These are phyloP conservation scores for Sclerotinia nivalis DNA, from an alignment of 2,329 filamentous ascomycete species.

Conservation along the genomic window DNA sequence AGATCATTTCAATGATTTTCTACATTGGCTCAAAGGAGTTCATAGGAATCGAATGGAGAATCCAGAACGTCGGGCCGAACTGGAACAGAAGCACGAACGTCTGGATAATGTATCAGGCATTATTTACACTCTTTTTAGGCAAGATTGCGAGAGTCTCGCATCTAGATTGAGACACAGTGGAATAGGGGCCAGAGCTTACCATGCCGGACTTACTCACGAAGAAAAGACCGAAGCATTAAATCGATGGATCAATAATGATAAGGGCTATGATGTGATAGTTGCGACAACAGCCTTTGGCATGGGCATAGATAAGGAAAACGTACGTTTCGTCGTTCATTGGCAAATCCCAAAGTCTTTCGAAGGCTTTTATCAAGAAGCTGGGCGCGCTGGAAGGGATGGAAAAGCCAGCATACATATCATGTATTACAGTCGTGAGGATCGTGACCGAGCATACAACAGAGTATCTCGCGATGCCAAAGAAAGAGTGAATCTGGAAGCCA, in stretches of 20 bases:
- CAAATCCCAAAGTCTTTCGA: slow-evolving; percentile 92
- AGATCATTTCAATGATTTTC: slow-evolving; percentile 70
- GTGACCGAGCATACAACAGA: slow-evolving; percentile 67
- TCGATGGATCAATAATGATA: slow-evolving; percentile 70
- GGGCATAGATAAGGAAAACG: slow-evolving; percentile 95
- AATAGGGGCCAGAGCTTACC: slow-evolving; percentile 72
- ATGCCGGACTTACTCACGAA: slow-evolving; percentile 66
- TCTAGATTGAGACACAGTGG: slow-evolving; percentile 64
- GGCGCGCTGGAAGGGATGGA: slow-evolving; percentile 85
- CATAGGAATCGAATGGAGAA: slow-evolving; percentile 66
- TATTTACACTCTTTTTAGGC: slow-evolving; percentile 74
- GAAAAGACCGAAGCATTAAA: slow-evolving; percentile 70
- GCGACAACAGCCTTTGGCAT: slow-evolving; percentile 96
- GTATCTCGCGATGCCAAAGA: slow-evolving; percentile 52
- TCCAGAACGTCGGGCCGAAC: slow-evolving; percentile 56
- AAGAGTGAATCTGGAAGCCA: slow-evolving; percentile 49
- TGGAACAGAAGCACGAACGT: slow-evolving; percentile 55
- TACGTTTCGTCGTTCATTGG: slow-evolving; percentile 95
- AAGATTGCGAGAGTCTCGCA: slow-evolving; percentile 73
- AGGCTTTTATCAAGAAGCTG: slow-evolving; percentile 94
- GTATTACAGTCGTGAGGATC: slow-evolving; percentile 87
- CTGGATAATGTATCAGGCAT: slow-evolving; percentile 70
- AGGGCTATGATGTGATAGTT: slow-evolving; percentile 86
- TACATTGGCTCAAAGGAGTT: slow-evolving; percentile 73
- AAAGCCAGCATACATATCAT: slow-evolving; percentile 85